Percentiles rank a stretch among this genome's conserved stretches.
Conservation (phyloP, 108 stramenopile species). For the Cyclotella atomus region DNA sequence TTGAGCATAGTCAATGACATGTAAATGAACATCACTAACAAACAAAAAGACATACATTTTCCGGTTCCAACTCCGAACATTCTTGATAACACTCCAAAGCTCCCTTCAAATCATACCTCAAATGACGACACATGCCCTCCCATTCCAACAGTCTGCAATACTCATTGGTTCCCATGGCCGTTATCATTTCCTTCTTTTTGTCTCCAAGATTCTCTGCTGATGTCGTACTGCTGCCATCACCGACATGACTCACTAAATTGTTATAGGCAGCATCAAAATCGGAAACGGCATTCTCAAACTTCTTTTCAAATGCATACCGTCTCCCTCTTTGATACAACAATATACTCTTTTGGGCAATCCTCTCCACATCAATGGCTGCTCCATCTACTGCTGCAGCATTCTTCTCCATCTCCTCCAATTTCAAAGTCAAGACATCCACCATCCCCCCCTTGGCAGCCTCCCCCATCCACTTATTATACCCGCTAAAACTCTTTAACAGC, state of each 20-base stretch:
- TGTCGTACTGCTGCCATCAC: no score
- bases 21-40: slow-evolving; percentile 1
- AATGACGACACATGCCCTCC: slow-evolving; percentile 88
- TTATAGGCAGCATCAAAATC: slow-evolving; percentile 80
- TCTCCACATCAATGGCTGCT: slow-evolving; percentile 30
- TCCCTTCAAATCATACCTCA: slow-evolving; percentile 85
- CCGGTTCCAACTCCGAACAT: slow-evolving; percentile 79
- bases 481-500: slow-evolving; percentile 80
- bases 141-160: slow-evolving; percentile 86
- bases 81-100: slow-evolving; percentile 74
- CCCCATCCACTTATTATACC: slow-evolving; percentile 88
- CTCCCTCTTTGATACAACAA: slow-evolving; percentile 75
- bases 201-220: slow-evolving; percentile 28
- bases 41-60: slow-evolving; percentile 65
- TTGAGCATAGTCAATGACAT: not conserved
- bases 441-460: slow-evolving; percentile 69
- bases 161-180: slow-evolving; percentile 67
- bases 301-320: slow-evolving; percentile 74
- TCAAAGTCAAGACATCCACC: slow-evolving; percentile 45
- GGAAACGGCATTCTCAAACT: slow-evolving; percentile 58
- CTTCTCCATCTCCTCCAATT: slow-evolving; percentile 51
- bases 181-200: slow-evolving; percentile 24
- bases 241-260: slow-evolving; percentile 32
- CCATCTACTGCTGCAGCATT: no score
- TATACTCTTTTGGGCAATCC: slow-evolving; percentile 54